Evolutionary conservation across 2,329 filamentous ascomycete species (phyloP), one percentile per base, ranked within the genome.

Genomic region (Cytospora mali): DNA sequence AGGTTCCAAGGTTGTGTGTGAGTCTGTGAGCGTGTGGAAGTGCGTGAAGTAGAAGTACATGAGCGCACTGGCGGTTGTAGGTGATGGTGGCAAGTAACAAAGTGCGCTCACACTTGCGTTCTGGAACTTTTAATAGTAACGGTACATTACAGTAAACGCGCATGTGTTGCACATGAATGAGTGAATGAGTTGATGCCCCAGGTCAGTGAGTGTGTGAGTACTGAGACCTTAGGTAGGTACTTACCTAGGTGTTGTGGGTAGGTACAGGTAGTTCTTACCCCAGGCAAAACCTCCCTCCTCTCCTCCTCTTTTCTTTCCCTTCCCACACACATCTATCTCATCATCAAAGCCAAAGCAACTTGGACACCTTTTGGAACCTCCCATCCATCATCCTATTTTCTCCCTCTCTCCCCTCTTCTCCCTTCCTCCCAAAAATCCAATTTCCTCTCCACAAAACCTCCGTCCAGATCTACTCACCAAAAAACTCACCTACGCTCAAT

Each of bases 401-500:
- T 69, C 66, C 67, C 66, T 70, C 69, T 67, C 67, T 57, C 64
- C 60, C 57, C 68, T 64, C 67, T 66, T 59, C 54, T 68, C 67
- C 68, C 67, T 63, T 67, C 66, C 55, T 58, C 64, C 62, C 62
- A 64, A 58, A 63, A 54, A 54, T 54, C 50, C 50, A 52, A 63
- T 66, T 57, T 55, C 54, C 59, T 66, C 61, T 64, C 60, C 65
- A 62, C 62, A 60, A 28, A 29, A 21, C 27, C 27, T 48, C 28
- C 28, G 35, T 50, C 35, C 35, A 48, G 46, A 11, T 67, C 66
- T 60, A 65, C 60, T 64, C 65, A 66, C 67, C 65, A 62, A 46
- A 62, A 46, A 11, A 18, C 33, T 62, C 68, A 55, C 62, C 65
- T 61, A 54, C 62, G 55, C 53, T 62, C 64, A n/a, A 66, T 62